Conservation (phyloP, 805 yeast genomes). For the Maudiozyma bulderi region DNA sequence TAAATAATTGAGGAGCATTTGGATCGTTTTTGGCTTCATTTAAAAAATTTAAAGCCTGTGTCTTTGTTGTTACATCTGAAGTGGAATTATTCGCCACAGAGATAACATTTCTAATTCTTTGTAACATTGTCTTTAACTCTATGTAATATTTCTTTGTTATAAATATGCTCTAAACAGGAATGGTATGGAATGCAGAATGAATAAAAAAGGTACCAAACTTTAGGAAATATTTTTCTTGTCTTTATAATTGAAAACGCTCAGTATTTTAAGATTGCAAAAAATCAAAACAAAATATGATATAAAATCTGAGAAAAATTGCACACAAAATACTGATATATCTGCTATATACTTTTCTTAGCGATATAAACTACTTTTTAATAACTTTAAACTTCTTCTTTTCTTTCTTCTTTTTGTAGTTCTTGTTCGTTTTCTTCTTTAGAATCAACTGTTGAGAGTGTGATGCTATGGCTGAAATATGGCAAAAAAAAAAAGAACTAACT, state of each 20-base stretch:
- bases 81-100: slow-evolving; percentile 68
- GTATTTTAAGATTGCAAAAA: too few relatives aligned
- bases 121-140: slow-evolving; percentile 8
- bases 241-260: too few relatives aligned
- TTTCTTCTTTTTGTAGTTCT: background rate
- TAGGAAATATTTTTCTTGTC: too few relatives aligned
- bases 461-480: background rate
- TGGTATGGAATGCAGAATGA: background rate
- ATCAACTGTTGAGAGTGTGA: background rate
- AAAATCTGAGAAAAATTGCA: too few relatives aligned
- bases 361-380: too few relatives aligned
- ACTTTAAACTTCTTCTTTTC: background rate
- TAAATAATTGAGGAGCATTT: slow-evolving; percentile 21
- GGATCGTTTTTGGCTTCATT: slow-evolving; percentile 21
- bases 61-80: slow-evolving; percentile 50
- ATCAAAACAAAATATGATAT: too few relatives aligned
- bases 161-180: background rate
- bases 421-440: background rate
- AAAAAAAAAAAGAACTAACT: background rate
- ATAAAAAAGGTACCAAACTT: background rate
- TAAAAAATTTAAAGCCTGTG: slow-evolving; percentile 37
- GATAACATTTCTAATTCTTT: slow-evolving; percentile 81
- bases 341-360: too few relatives aligned
- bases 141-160: too few relatives aligned
- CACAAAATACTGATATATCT: too few relatives aligned